Percentiles rank a stretch among this genome's conserved stretches.
These are phyloP conservation scores for Phytophthora pisi DNA, from an alignment of 352 stramenopile genomes.

Conservation along the genomic window DNA sequence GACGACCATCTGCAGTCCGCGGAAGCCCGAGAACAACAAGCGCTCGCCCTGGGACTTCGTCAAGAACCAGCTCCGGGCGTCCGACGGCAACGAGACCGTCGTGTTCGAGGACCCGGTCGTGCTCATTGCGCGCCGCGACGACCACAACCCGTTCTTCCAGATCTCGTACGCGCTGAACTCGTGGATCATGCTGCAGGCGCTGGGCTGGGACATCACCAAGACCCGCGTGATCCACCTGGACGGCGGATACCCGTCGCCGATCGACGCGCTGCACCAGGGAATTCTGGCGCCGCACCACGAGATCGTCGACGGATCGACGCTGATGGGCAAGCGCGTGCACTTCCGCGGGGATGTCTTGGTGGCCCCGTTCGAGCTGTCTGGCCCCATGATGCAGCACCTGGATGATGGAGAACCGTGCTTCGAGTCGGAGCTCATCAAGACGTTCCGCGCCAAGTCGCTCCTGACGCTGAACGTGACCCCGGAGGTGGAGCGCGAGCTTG, in stretches of 20 bases:
- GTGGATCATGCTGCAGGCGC: constrained; percentile 31
- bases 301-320: constrained; percentile 24
- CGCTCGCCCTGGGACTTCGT: constrained; percentile 28
- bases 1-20: constrained; percentile 15
- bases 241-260: constrained; percentile 33
- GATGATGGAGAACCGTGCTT: constrained; percentile 58
- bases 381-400: constrained; percentile 67
- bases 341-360: constrained; percentile 48
- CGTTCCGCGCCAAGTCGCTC: constrained; percentile 46
- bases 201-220: constrained; percentile 25
- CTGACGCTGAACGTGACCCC: constrained; percentile 33
- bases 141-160: constrained; percentile 56
- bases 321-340: constrained; percentile 26
- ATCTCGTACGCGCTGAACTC: constrained; percentile 38
- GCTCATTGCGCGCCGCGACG: constrained; percentile 39
- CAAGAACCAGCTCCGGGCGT: constrained; percentile 9
- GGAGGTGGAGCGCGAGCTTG: constrained; percentile 17
- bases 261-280: constrained; percentile 42
- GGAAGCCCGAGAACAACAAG: constrained; percentile 12
- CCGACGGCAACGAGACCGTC: constrained; percentile 16
- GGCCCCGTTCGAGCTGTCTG: constrained; percentile 51
- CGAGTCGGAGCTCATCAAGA: constrained; percentile 43
- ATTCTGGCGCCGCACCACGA: constrained; percentile 26
- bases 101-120: constrained; percentile 29
- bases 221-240: constrained; percentile 46